A percentile compares a stretch with the other conserved stretches of the same genome.
phyloP scores from a whole-genome alignment of 1,284 basidiomycete genomes.

The Papiliotrema nemorosa region DNA sequence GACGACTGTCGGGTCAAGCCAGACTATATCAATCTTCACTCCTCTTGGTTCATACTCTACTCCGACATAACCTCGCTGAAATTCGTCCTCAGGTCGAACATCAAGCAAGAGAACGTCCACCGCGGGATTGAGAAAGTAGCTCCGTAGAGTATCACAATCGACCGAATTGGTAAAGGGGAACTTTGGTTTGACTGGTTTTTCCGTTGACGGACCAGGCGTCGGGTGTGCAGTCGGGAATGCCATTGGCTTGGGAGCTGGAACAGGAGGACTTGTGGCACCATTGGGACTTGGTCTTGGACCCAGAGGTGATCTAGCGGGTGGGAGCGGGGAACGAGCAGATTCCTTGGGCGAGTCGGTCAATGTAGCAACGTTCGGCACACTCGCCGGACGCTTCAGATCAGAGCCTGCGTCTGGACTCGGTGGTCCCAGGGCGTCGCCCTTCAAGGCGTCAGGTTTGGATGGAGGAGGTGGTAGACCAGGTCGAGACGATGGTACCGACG shows the following conservation, averaged over 20 bases:
- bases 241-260: not conserved
- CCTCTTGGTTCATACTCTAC: slow-evolving; percentile 48
- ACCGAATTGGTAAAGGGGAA: slow-evolving; percentile 60
- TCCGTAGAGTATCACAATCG: slow-evolving; percentile 60
- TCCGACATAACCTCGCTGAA: slow-evolving; percentile 68
- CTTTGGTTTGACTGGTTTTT: slow-evolving; percentile 40
- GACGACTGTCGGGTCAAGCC: slow-evolving; percentile 78
- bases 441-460: not conserved
- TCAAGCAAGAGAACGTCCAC: slow-evolving; percentile 76
- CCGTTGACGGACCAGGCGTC: not conserved
- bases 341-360: slow-evolving; percentile 1
- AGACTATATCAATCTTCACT: slow-evolving; percentile 59
- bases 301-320: not conserved
- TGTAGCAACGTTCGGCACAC: slow-evolving; percentile 9
- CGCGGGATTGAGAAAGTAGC: slow-evolving; percentile 58
- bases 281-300: not conserved
- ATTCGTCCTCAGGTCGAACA: slow-evolving; percentile 72
- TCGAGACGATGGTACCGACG: slow-evolving; percentile 21
- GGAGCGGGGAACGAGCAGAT: not conserved
- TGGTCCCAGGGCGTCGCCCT: slow-evolving; percentile 3
- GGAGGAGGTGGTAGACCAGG: slow-evolving; percentile 10
- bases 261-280: not conserved
- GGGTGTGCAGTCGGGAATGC: slow-evolving; percentile 3
- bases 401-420: slow-evolving; percentile 4
- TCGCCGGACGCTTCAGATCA: slow-evolving; percentile 8